These are phyloP conservation scores for Trypanosoma theileri DNA, from an alignment of 208 protist genomes.

Conservation along the genomic window DNA sequence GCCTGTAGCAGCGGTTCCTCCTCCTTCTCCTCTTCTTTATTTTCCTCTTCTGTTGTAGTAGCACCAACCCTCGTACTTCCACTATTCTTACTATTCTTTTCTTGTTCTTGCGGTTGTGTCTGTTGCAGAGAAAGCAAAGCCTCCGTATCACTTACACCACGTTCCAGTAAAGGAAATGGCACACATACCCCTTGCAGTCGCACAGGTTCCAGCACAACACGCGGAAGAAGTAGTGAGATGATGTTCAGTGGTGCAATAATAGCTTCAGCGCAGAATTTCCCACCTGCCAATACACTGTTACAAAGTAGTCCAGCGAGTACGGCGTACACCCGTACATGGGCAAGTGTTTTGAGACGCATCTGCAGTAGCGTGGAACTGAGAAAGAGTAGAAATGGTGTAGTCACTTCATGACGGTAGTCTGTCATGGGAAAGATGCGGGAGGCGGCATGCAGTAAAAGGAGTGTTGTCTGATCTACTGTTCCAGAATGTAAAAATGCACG, in stretches of 20 bases:
- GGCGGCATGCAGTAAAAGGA: conserved; percentile 66
- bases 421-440: conserved; percentile 73
- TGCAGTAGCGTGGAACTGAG: conserved; percentile 68
- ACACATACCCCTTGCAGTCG: conserved; percentile 57
- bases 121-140: conserved; percentile 16
- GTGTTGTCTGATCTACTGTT: conserved; percentile 31
- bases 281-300: conserved; percentile 34
- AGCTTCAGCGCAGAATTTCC: conserved; percentile 61
- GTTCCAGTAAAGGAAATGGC: conserved; percentile 62
- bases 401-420: conserved; percentile 80
- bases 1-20: conserved; percentile 13
- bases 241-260: conserved; percentile 70
- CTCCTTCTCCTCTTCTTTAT: not conserved
- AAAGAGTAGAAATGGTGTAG: conserved; percentile 74
- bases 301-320: conserved; percentile 49
- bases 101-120: not conserved
- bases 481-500: conserved; percentile 50
- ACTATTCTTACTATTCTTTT: not conserved
- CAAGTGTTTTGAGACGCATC: conserved; percentile 50
- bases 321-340: conserved; percentile 49
- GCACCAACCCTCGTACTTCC: not conserved
- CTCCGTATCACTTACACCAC: conserved; percentile 28
- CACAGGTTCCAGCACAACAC: conserved; percentile 44
- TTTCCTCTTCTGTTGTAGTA: not conserved
- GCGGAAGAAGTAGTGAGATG: conserved; percentile 70